Conservation (phyloP, 768 basidiomycete genomes). For the Thelephora ganbajun region DNA sequence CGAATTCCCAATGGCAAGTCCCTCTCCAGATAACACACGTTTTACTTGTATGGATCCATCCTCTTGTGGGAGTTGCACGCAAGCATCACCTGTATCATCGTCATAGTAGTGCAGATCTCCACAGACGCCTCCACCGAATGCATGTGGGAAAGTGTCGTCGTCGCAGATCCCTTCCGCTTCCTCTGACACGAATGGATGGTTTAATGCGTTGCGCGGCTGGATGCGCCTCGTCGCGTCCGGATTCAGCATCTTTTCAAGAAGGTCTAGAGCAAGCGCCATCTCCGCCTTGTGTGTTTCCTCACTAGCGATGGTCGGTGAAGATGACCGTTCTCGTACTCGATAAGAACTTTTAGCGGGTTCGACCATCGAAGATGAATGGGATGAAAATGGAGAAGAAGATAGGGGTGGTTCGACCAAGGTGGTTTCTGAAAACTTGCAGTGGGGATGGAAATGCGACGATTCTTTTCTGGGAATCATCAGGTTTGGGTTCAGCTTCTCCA, state of each 20-base stretch:
- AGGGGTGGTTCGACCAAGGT: slow-evolving; percentile 14
- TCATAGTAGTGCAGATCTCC: slow-evolving; percentile 45
- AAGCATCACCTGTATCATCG: slow-evolving; percentile 40
- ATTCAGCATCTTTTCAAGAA: slow-evolving; percentile 61
- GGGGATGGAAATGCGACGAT: slow-evolving; percentile 42
- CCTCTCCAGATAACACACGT: slow-evolving; percentile 16
- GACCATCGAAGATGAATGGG: slow-evolving; percentile 11
- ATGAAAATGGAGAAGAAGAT: slow-evolving; percentile 19
- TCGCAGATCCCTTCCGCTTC: slow-evolving; percentile 46
- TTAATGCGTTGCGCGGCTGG: slow-evolving; percentile 63
- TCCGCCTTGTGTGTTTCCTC: slow-evolving; percentile 33
- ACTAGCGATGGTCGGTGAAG: slow-evolving; percentile 16
- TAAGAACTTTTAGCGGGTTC: slow-evolving; percentile 11
- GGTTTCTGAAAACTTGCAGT: slow-evolving; percentile 15
- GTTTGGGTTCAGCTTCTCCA: slow-evolving; percentile 65
- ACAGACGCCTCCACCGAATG: slow-evolving; percentile 55
- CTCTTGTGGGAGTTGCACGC: slow-evolving; percentile 28
- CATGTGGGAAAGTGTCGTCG: slow-evolving; percentile 58
- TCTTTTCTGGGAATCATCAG: slow-evolving; percentile 37
- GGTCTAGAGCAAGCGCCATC: slow-evolving; percentile 55
- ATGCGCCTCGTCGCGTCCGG: slow-evolving; percentile 67
- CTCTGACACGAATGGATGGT: slow-evolving; percentile 61
- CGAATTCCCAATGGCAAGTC: slow-evolving; percentile 17
- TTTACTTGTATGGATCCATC: slow-evolving; percentile 10
- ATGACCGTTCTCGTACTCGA: slow-evolving; percentile 9